These are phyloP conservation scores for Chlorella vulgaris DNA, from an alignment of 139 green algal species.

Conservation along the genomic window DNA sequence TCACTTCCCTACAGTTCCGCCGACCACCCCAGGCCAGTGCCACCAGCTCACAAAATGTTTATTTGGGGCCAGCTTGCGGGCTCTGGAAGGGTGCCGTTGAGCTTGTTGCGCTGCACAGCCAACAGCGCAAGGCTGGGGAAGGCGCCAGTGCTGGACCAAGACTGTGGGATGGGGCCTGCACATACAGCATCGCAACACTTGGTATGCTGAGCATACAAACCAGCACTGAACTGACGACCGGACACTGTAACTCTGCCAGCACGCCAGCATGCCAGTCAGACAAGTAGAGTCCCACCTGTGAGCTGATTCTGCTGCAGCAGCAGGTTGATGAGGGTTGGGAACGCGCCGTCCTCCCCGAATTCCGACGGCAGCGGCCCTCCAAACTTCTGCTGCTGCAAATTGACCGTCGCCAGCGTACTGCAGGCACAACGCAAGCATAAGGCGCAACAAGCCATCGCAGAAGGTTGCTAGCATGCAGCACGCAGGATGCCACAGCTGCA, in stretches of 20 bases:
- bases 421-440: not conserved
- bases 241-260: no score
- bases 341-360: not conserved
- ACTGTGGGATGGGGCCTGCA: slow-evolving; percentile 7
- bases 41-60: slow-evolving; percentile 11
- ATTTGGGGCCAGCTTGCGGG: slow-evolving; percentile 9
- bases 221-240: no score
- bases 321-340: slow-evolving; percentile 24
- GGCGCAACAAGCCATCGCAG: no score
- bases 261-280: not conserved
- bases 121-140: not conserved
- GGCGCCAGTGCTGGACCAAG: not conserved
- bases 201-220: no score
- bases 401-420: slow-evolving; percentile 20
- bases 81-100: not conserved
- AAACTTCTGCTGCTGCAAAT: slow-evolving; percentile 31
- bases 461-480: no score
- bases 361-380: not conserved
- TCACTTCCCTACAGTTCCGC: not conserved
- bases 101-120: not conserved
- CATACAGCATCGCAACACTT: not conserved
- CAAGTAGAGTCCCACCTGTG: slow-evolving; percentile 6
- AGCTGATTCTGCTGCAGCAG: slow-evolving; percentile 18
- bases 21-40: not conserved
- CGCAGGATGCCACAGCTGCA: not conserved